Base-by-base conservation (phyloP, 768 basidiomycete genomes). In the Xerocomus brunneocitrinus region DNA sequence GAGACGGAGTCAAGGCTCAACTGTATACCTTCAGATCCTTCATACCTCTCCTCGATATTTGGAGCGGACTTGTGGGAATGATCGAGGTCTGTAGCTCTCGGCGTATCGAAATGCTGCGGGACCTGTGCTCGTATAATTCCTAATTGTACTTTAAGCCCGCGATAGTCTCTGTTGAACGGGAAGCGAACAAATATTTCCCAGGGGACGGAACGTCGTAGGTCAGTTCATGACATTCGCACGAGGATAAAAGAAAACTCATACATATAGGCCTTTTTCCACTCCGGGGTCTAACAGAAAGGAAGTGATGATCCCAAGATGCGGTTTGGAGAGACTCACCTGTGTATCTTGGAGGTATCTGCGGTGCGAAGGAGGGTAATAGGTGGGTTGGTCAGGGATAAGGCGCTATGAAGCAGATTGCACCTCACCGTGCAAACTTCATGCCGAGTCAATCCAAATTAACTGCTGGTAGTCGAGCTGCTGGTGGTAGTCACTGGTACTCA, bases 61-160 rank as follows among this genome's bases (percentile, higher is more conserved):
- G 39, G 42, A 28, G 14, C 22, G 5, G 35, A 19, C 5, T 36
- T n/a, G 10, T 44, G 47, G 32, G 28, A 25, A n/a, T 41, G 49
- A 49, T 52, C 36, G 7, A 40, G 38, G 28, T 55, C 46, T 3
- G 55, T 27, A 22, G 48, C 14, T 5, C 42, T 41, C 22, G 50
- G 46, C 24, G 38, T 9, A 12, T 53, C 48, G 25, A 62, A 38
- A 49, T 73, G 71, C 8, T 72, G 71, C 8, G 69, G 48, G 8
- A 41, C 16, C 25, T 56, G 50, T 49, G 67, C 71, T 24, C 77
- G 76, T 52, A 88, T 81, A 3, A 77, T 76, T 8, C 76, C 73
- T 13, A 90, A 85, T 22, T 76, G 74, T 59, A 85, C 88, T 68
- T 91, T 90, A n/a, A 91, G 78, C 12, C 79, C 80, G 3, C 82